Evolutionary conservation across 805 yeast species (phyloP).

Genomic region (Jamesozyma piceae): DNA sequence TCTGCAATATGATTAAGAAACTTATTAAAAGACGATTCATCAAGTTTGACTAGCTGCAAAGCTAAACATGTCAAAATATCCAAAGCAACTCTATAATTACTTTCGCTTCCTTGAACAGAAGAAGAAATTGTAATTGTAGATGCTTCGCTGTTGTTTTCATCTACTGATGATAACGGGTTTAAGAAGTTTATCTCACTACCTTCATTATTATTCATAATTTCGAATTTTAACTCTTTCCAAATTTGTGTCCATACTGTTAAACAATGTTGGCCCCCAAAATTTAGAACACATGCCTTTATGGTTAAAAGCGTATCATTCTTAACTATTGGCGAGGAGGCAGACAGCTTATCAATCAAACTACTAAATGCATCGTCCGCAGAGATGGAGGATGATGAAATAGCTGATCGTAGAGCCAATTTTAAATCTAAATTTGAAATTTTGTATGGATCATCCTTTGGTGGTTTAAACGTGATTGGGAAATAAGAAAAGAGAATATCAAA

Average conservation of each 20-base stretch:
- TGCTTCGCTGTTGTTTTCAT: not conserved
- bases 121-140: not conserved
- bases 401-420: conserved; percentile 48
- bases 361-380: conserved; percentile 71
- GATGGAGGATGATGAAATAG: conserved; percentile 50
- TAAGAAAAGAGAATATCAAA: conserved; percentile 90
- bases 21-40: conserved; percentile 29
- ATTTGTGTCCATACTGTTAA: conserved; percentile 57
- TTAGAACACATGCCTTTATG: conserved; percentile 44
- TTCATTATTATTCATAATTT: conserved; percentile 73
- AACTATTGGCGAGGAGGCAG: conserved; percentile 64
- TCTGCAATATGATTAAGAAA: conserved; percentile 35
- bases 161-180: conserved; percentile 1
- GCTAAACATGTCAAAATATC: conserved; percentile 39
- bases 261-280: conserved; percentile 42
- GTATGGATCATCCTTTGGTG: conserved; percentile 79
- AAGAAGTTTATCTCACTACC: conserved; percentile 24
- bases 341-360: conserved; percentile 66
- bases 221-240: conserved; percentile 86
- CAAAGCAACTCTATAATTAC: conserved; percentile 36
- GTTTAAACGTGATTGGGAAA: conserved; percentile 90
- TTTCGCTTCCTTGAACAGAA: conserved; percentile 1
- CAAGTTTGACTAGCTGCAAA: conserved; percentile 26
- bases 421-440: conserved; percentile 68
- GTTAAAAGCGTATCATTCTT: conserved; percentile 67